These are phyloP conservation scores for Russula griseocarnosa DNA, from an alignment of 768 basidiomycete genomes.

Conservation along the genomic window DNA sequence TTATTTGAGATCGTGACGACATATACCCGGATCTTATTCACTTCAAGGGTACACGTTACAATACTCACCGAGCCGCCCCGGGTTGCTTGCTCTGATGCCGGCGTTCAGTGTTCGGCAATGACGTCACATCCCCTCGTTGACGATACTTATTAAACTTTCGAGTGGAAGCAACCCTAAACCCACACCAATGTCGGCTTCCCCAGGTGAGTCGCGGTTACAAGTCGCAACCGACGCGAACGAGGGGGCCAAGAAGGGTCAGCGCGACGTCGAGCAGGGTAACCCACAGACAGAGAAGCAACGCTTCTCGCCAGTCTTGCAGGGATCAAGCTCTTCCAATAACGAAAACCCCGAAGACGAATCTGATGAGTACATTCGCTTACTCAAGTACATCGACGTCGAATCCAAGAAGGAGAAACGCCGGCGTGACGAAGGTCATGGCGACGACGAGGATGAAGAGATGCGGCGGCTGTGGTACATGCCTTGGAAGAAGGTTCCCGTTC, in stretches of 20 bases:
- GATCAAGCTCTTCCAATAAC: not conserved
- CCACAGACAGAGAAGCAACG: slow-evolving; percentile 19
- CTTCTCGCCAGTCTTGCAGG: slow-evolving; percentile 4
- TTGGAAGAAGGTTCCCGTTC: slow-evolving; percentile 40
- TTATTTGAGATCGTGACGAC: not conserved
- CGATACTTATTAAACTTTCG: not conserved
- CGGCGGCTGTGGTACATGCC: slow-evolving; percentile 44
- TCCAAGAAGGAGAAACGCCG: slow-evolving; percentile 20
- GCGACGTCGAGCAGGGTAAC: slow-evolving; percentile 23
- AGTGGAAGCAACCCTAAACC: not conserved
- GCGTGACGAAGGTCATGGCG: slow-evolving; percentile 4
- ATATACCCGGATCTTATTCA: not conserved
- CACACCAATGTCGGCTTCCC: slow-evolving; percentile 17
- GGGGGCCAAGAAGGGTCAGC: not conserved
- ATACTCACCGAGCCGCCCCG: too few species aligned
- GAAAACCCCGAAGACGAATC: slow-evolving; percentile 16
- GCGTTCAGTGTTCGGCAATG: too few species aligned
- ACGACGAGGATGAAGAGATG: slow-evolving; percentile 27
- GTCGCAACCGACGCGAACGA: not conserved
- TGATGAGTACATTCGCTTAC: slow-evolving; percentile 28
- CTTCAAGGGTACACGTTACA: too few species aligned
- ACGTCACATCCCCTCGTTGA: too few species aligned
- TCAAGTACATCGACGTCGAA: slow-evolving; percentile 29
- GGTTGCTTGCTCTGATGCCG: too few species aligned
- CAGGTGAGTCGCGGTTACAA: not conserved